Evolutionary conservation across 2,329 filamentous ascomycete genomes (phyloP).

Genomic region (Alternaria burnsii): DNA sequence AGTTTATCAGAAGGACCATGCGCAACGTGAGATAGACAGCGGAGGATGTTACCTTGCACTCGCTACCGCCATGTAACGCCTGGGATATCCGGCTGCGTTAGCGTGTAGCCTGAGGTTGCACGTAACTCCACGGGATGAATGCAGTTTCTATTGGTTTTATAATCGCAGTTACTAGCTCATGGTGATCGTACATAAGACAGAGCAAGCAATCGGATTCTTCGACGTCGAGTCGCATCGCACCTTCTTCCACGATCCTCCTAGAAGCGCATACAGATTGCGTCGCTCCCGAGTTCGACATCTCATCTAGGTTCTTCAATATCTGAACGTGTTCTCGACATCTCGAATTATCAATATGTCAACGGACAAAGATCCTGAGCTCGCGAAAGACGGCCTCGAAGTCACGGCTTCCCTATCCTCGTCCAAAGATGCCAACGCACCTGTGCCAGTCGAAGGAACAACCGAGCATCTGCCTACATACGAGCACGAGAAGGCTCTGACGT

Average conservation of each 20-base stretch:
- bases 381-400: slow-evolving; percentile 40
- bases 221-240: neutral
- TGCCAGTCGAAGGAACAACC: slow-evolving; percentile 39
- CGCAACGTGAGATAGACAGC: slow-evolving; percentile 8
- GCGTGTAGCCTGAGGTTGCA: slow-evolving; percentile 6
- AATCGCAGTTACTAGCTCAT: neutral
- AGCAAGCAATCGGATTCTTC: neutral
- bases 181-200: slow-evolving; percentile 17
- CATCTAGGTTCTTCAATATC: neutral
- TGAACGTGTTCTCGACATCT: neutral
- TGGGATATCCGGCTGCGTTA: slow-evolving; percentile 5
- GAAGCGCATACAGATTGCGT: neutral
- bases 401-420: slow-evolving; percentile 39
- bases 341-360: slow-evolving; percentile 31
- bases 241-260: neutral
- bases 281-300: neutral
- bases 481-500: slow-evolving; percentile 56
- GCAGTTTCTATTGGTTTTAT: slow-evolving; percentile 12
- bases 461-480: slow-evolving; percentile 47
- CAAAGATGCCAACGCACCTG: slow-evolving; percentile 30
- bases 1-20: slow-evolving; percentile 8
- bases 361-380: slow-evolving; percentile 38
- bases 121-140: slow-evolving; percentile 27
- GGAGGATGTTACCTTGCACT: slow-evolving; percentile 26
- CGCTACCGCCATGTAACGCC: slow-evolving; percentile 7